These are phyloP conservation scores for Mucuna pruriens DNA, from an alignment of 306 rosid species.

Conservation along the genomic window DNA sequence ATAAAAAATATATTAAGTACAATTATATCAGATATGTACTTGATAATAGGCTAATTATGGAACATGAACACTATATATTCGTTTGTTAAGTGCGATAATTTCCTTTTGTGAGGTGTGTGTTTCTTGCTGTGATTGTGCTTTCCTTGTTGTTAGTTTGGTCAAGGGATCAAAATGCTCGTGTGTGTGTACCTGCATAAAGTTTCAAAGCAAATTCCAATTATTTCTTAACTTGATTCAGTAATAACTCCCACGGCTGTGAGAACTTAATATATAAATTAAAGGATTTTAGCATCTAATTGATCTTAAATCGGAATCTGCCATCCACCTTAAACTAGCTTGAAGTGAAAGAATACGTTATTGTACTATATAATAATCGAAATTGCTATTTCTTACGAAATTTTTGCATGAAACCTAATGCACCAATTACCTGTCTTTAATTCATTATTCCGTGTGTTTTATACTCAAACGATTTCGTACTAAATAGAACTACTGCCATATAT, in stretches of 20 bases:
- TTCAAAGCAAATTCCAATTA: neutral
- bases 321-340: neutral
- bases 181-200: neutral
- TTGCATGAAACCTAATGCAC: too few species aligned
- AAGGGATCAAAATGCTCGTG: neutral
- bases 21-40: too few species aligned
- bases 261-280: neutral
- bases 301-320: neutral
- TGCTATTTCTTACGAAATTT: too few species aligned
- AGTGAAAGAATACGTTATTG: constrained; percentile 1
- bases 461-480: too few species aligned
- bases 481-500: too few species aligned
- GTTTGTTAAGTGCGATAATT: too few species aligned
- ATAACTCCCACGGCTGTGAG: neutral
- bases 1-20: too few species aligned
- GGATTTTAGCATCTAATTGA: neutral
- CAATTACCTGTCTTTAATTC: too few species aligned
- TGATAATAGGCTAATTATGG: too few species aligned
- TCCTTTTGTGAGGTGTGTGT: neutral
- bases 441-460: too few species aligned
- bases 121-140: neutral
- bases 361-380: too few species aligned
- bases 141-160: neutral
- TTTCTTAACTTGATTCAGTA: neutral
- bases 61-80: too few species aligned